phyloP scores from a whole-genome alignment of 495 filamentous ascomycete genomes.

The Aspergillus leporis region DNA sequence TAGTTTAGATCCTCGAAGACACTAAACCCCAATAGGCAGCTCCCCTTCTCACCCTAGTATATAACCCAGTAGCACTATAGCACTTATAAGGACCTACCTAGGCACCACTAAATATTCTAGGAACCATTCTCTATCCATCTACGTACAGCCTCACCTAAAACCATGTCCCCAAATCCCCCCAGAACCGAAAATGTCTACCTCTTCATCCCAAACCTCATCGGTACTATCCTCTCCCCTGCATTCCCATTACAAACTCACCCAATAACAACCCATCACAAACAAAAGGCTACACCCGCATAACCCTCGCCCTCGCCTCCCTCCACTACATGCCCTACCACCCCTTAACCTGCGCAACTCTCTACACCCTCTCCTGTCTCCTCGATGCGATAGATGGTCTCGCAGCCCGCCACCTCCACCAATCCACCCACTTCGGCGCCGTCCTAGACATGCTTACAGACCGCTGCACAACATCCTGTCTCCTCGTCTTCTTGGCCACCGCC shows the following conservation, averaged over 20 bases:
- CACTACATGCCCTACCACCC: slow-evolving; percentile 95
- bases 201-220: slow-evolving; percentile 5
- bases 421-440: slow-evolving; percentile 81
- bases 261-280: too few species aligned
- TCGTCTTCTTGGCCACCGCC: slow-evolving; percentile 79
- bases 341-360: slow-evolving; percentile 78
- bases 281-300: slow-evolving; percentile 81
- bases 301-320: slow-evolving; percentile 78
- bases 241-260: too few species aligned
- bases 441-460: slow-evolving; percentile 89
- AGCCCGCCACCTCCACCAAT: slow-evolving; percentile 74
- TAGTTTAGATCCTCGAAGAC: too few species aligned
- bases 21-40: too few species aligned
- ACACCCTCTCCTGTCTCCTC: slow-evolving; percentile 79
- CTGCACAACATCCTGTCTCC: slow-evolving; percentile 80
- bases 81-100: too few species aligned
- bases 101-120: too few species aligned
- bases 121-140: too few species aligned
- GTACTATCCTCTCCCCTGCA: background rate
- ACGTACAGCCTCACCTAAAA: too few species aligned
- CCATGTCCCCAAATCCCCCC: too few species aligned
- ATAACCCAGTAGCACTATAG: too few species aligned
- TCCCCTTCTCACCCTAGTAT: too few species aligned
- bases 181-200: slow-evolving; percentile 3
- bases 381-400: slow-evolving; percentile 84